Evolutionary conservation across 495 filamentous ascomycete species (phyloP).

Genomic region (Talaromyces ruber): DNA sequence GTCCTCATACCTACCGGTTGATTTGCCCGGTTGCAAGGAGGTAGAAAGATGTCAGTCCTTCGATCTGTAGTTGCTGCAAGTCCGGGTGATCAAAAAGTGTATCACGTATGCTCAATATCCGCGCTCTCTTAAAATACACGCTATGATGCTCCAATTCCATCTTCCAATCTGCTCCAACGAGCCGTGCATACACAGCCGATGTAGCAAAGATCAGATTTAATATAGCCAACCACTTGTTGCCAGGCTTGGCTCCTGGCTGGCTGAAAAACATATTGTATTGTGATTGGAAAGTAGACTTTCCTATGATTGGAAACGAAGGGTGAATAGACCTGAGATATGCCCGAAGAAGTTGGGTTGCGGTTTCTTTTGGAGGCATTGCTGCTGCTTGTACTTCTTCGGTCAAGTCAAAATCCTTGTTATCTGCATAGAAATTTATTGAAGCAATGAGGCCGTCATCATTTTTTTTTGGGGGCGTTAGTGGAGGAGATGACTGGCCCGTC

Average conservation of each 20-base stretch:
- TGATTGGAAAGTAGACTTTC: constrained; percentile 42
- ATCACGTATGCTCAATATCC: constrained; percentile 41
- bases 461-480: constrained; percentile 17
- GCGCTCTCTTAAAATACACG: constrained; percentile 47
- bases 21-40: constrained; percentile 48
- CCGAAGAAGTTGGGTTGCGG: constrained; percentile 47
- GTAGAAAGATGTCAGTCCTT: constrained; percentile 52
- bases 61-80: constrained; percentile 49
- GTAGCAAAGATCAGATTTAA: constrained; percentile 59
- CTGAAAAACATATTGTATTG: constrained; percentile 40
- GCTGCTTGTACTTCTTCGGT: constrained; percentile 36
- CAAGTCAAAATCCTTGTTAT: constrained; percentile 40
- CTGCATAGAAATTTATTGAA: constrained; percentile 36
- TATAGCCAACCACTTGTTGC: constrained; percentile 46
- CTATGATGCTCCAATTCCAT: constrained; percentile 43
- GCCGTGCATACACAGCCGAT: constrained; percentile 40
- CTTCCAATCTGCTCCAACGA: constrained; percentile 34
- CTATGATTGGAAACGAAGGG: constrained; percentile 51
- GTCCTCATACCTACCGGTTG: constrained; percentile 40
- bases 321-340: constrained; percentile 53
- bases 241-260: constrained; percentile 26
- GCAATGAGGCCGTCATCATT: constrained; percentile 20
- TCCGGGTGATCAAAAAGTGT: constrained; percentile 42
- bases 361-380: constrained; percentile 39
- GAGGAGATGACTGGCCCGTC: constrained; percentile 18